Evolutionary conservation across 1,284 basidiomycete genomes (phyloP).

Genomic region (Peniophora sp.): DNA sequence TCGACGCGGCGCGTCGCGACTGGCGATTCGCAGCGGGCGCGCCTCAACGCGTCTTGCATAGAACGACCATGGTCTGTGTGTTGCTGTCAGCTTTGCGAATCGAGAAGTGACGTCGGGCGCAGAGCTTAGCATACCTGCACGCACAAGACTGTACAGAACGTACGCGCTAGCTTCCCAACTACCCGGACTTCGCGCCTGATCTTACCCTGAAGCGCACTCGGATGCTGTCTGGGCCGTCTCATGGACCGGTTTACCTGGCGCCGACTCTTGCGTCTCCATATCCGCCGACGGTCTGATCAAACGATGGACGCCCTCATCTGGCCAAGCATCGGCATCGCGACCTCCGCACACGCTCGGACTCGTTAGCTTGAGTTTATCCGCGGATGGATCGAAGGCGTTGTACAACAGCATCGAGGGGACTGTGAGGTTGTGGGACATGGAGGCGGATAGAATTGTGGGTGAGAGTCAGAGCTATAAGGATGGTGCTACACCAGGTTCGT

Average conservation of each 20-base stretch:
- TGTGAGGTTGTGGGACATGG: conserved; percentile 64
- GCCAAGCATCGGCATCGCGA: conserved; percentile 55
- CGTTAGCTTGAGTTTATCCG: conserved; percentile 59
- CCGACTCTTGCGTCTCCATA: conserved; percentile 57
- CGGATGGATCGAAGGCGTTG: conserved; percentile 55
- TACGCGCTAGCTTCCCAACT: conserved; percentile 27
- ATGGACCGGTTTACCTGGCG: conserved; percentile 47
- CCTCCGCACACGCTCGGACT: conserved; percentile 70
- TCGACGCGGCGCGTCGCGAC: too few relatives aligned
- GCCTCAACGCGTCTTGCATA: too few relatives aligned
- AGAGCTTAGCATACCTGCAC: conserved; percentile 69
- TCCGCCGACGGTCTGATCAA: conserved; percentile 71
- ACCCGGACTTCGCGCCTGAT: conserved; percentile 4
- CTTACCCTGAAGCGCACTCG: conserved; percentile 50
- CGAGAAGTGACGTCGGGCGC: too few relatives aligned
- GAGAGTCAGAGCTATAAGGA: conserved; percentile 67
- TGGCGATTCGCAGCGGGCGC: too few relatives aligned
- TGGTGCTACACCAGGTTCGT: conserved; percentile 54
- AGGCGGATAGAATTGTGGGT: conserved; percentile 48
- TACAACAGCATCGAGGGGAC: conserved; percentile 79
- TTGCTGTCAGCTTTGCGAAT: too few relatives aligned
- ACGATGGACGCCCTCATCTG: conserved; percentile 59
- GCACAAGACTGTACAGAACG: conserved; percentile 67
- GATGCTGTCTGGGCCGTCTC: conserved; percentile 77
- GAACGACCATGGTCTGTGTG: too few relatives aligned